Percentiles rank a stretch among this genome's conserved stretches.
Evolutionary conservation across 768 basidiomycete species (phyloP).

Genomic region (Leccinum boreale): DNA sequence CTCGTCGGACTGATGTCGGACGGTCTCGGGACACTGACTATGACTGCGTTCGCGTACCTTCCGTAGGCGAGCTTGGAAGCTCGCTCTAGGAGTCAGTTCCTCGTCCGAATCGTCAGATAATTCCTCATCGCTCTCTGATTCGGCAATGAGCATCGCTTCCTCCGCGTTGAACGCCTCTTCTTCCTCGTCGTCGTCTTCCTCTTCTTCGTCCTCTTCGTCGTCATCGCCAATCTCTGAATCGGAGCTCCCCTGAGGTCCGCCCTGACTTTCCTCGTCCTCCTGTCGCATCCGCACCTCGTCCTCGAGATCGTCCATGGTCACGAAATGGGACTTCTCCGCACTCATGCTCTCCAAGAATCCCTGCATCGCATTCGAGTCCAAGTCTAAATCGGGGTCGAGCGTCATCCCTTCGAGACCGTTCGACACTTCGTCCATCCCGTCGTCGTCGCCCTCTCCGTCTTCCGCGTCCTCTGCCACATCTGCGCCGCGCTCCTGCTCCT

Average conservation of each 20-base stretch:
- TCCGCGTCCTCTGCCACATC: conserved; percentile 9
- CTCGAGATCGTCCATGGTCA: conserved; percentile 67
- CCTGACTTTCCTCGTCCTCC: conserved; percentile 46
- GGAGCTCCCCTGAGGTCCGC: conserved; percentile 22
- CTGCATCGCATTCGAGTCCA: conserved; percentile 48
- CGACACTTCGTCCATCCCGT: conserved; percentile 30
- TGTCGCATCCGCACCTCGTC: conserved; percentile 47
- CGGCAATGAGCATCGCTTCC: conserved; percentile 43
- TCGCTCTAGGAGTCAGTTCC: conserved; percentile 29
- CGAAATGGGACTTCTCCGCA: conserved; percentile 41
- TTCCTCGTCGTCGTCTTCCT: conserved; percentile 15
- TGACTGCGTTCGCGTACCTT: conserved; percentile 28
- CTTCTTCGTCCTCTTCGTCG: conserved; percentile 20
- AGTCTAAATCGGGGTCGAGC: conserved; percentile 55
- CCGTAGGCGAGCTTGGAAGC: conserved; percentile 37
- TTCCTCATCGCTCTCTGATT: conserved; percentile 24
- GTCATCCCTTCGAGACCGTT: conserved; percentile 52
- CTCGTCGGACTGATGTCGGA: conserved; percentile 12
- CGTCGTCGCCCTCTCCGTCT: conserved; percentile 7
- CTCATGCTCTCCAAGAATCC: conserved; percentile 52
- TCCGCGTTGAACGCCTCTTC: conserved; percentile 43
- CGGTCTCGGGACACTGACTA: conserved; percentile 10
- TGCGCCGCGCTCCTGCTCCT: neutral
- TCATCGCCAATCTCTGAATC: conserved; percentile 31
- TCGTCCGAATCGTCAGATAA: conserved; percentile 30